These are phyloP conservation scores for Scheffersomyces stipitis DNA, from an alignment of 805 yeast species.

Conservation along the genomic window DNA sequence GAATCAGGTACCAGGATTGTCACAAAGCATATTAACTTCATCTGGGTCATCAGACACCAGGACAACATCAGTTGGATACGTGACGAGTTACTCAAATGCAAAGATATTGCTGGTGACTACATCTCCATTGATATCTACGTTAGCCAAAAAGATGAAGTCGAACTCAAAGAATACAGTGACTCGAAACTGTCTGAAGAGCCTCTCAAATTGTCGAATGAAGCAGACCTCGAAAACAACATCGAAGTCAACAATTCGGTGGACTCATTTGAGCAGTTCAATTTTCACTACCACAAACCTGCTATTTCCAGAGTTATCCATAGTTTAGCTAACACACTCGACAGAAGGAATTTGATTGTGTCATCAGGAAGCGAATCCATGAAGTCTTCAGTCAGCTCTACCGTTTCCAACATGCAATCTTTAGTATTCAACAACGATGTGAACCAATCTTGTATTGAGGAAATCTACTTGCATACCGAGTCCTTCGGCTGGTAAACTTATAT, in stretches of 20 bases:
- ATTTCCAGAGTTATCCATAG: slow-evolving; percentile 15
- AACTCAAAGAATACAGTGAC: not conserved
- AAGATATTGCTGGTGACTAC: slow-evolving; percentile 25
- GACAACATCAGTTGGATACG: slow-evolving; percentile 41
- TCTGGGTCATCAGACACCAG: slow-evolving; percentile 42
- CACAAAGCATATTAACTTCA: slow-evolving; percentile 33
- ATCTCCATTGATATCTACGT: slow-evolving; percentile 27
- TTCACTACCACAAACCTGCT: slow-evolving; percentile 21
- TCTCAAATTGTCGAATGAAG: not conserved
- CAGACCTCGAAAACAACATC: slow-evolving; percentile 4
- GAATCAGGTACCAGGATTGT: slow-evolving; percentile 10
- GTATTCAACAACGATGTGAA: slow-evolving; percentile 26
- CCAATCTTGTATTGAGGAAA: slow-evolving; percentile 35
- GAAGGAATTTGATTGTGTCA: slow-evolving; percentile 41
- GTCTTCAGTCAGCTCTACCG: slow-evolving; percentile 35
- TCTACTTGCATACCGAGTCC: slow-evolving; percentile 51
- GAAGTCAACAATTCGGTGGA: not conserved
- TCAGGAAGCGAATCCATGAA: slow-evolving; percentile 49
- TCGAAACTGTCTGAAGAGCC: not conserved
- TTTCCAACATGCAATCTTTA: slow-evolving; percentile 39
- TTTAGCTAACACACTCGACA: slow-evolving; percentile 12
- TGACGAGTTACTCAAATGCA: slow-evolving; percentile 31
- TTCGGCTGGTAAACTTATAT: slow-evolving; percentile 40
- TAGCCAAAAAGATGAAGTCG: slow-evolving; percentile 2
- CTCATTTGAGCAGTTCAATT: slow-evolving; percentile 5